Conservation (phyloP, 345 rosid species). For the Reutealis trisperma region DNA sequence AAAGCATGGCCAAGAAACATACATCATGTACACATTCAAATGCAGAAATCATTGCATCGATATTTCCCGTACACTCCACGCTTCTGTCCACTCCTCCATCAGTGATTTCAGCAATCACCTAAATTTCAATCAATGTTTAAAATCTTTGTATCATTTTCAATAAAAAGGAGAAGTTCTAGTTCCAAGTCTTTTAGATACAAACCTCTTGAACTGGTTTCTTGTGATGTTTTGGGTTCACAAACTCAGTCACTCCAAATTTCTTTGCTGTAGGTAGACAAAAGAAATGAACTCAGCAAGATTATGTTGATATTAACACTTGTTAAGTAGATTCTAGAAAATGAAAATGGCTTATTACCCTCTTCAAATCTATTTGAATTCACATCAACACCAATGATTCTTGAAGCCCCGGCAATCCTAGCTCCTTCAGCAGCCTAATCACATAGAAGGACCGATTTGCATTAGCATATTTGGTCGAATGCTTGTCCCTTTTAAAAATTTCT, state of each 20-base stretch:
- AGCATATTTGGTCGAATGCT: not conserved
- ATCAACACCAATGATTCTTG: conserved; percentile 47
- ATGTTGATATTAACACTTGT: no score
- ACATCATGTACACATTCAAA: conserved; percentile 52
- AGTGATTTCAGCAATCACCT: conserved; percentile 54
- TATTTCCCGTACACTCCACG: conserved; percentile 46
- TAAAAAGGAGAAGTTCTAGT: no score
- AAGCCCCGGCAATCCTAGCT: conserved; percentile 41
- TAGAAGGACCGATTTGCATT: not conserved
- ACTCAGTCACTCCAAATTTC: conserved; percentile 25
- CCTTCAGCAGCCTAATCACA: conserved; percentile 38
- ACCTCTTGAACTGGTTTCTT: conserved; percentile 29
- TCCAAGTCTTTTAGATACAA: not conserved
- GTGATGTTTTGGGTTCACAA: conserved; percentile 41
- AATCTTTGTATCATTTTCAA: not conserved
- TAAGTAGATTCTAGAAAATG: no score
- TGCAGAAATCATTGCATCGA: conserved; percentile 48
- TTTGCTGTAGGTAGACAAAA: conserved; percentile 2
- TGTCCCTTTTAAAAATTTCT: no score
- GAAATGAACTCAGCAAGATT: not conserved
- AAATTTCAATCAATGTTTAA: not conserved
- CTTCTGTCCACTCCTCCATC: conserved; percentile 52
- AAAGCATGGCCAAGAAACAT: not conserved
- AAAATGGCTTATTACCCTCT: conserved; percentile 5
- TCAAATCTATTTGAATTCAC: conserved; percentile 32